Evolutionary conservation across 345 rosid genomes (phyloP).

Genomic region (Syzygium aromaticum): DNA sequence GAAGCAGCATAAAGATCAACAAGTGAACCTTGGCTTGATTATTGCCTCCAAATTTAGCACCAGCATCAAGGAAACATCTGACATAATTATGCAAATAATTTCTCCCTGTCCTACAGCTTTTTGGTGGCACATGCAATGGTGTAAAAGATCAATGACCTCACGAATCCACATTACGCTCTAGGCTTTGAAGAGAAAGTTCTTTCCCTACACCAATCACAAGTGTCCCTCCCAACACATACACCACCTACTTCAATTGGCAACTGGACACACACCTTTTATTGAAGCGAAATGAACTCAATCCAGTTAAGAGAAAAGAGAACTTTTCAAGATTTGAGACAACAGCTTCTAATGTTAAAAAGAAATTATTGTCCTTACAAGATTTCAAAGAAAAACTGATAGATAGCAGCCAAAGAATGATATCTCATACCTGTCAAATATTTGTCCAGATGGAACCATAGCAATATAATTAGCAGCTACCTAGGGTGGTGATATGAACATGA

Average conservation of each 20-base stretch:
- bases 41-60: not conserved
- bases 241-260: not conserved
- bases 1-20: not conserved
- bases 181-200: not conserved
- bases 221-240: not conserved
- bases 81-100: not conserved
- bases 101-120: not conserved
- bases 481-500: not conserved
- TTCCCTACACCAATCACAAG: not conserved
- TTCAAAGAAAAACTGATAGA: not conserved
- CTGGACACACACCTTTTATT: not conserved
- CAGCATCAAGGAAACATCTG: not conserved
- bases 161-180: not conserved
- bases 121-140: not conserved
- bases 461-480: slow-evolving; percentile 96
- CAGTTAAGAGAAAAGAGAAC: not conserved
- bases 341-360: not conserved
- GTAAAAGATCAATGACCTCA: not conserved
- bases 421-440: slow-evolving; percentile 77
- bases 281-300: not conserved
- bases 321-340: not conserved
- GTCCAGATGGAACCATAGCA: slow-evolving; percentile 96
- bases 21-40: not conserved
- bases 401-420: not conserved
- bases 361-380: not conserved